Conservation (phyloP, 495 filamentous ascomycete genomes). For the Aspergillus haitiensis region DNA sequence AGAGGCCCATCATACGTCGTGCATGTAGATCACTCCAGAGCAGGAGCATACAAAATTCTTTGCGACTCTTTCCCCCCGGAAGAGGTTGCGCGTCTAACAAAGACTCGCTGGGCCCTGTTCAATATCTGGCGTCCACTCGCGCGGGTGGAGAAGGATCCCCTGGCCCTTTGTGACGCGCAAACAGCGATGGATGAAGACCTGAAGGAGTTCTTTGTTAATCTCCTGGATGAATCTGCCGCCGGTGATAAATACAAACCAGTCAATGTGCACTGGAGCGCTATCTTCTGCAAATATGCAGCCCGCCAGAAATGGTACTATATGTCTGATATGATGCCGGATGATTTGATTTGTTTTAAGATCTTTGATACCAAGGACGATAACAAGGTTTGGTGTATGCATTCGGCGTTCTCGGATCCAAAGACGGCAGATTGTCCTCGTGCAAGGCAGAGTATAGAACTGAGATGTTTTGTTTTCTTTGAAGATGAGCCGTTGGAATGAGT, state of each 20-base stretch:
- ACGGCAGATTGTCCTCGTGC: background rate
- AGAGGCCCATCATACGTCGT: background rate
- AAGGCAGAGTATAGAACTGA: background rate
- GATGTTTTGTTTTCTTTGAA: background rate
- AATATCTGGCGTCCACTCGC: background rate
- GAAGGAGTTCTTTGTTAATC: background rate
- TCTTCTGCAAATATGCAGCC: background rate
- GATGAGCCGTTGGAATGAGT: background rate
- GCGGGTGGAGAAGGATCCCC: background rate
- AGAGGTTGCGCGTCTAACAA: background rate
- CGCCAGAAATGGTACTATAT: background rate
- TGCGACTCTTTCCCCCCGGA: background rate
- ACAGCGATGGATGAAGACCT: background rate
- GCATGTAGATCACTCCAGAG: background rate
- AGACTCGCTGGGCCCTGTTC: background rate
- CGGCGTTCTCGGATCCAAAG: background rate
- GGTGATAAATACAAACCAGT: background rate
- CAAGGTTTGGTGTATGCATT: background rate
- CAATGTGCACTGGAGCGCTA: background rate
- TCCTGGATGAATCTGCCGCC: background rate
- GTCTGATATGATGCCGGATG: background rate
- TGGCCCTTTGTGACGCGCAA: background rate
- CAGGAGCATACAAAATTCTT: background rate
- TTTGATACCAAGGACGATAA: background rate
- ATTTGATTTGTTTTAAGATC: background rate